phyloP scores from a whole-genome alignment of 306 rosid genomes.

The Lathyrus tuberosus region DNA sequence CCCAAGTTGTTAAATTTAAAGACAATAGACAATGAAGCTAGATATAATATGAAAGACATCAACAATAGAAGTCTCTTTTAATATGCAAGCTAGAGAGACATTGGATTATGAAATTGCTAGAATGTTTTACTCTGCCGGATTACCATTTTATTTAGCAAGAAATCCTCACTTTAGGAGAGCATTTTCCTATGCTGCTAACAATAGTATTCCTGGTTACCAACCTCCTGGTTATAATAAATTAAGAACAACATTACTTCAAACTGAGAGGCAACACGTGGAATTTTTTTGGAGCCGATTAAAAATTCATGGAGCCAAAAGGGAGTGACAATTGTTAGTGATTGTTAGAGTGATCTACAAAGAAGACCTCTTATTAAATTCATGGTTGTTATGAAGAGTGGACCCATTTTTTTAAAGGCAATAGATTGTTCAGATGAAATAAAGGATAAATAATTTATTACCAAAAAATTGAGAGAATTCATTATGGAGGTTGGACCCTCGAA shows the following conservation, averaged over 20 bases:
- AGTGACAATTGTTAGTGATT: not conserved
- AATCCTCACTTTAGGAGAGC: not conserved
- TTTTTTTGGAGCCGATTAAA: not conserved
- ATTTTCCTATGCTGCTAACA: not conserved
- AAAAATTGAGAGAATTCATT: not conserved
- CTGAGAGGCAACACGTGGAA: not conserved
- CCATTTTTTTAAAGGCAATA: not conserved
- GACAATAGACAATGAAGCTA: no score
- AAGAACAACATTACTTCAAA: not conserved
- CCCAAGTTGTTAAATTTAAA: no score
- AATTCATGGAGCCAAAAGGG: conserved; percentile 10
- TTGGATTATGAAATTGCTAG: not conserved
- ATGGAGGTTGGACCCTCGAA: not conserved
- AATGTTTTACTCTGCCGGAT: no score
- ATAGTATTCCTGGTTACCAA: not conserved
- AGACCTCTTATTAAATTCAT: no score
- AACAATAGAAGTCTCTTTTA: not conserved
- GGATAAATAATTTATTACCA: not conserved
- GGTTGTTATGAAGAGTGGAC: not conserved
- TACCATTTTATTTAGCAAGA: no score
- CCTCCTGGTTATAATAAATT: not conserved
- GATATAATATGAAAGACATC: not conserved
- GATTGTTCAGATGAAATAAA: not conserved
- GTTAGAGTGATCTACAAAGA: conserved; percentile 10
- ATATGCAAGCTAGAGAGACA: not conserved